Conservation (phyloP, 371 early-diverging fungal species). For the Mucor sp. region DNA sequence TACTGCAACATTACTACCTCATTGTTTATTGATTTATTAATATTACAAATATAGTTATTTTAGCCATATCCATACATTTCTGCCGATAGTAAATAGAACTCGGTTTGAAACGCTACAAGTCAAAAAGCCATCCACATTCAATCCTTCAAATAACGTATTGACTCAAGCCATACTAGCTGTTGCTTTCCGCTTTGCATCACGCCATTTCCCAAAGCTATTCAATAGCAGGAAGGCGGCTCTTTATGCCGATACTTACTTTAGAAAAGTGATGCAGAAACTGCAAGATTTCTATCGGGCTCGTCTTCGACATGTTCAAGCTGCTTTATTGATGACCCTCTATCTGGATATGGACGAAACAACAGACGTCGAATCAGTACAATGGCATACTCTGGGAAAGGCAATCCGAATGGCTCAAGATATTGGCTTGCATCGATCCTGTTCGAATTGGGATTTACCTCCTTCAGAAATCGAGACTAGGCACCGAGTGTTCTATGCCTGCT, state of each 20-base stretch:
- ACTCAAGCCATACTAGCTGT: conserved; percentile 56
- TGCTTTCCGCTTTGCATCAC: conserved; percentile 43
- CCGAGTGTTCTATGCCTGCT: conserved; percentile 65
- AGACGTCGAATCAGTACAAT: conserved; percentile 49
- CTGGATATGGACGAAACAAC: conserved; percentile 47
- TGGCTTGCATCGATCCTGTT: conserved; percentile 63
- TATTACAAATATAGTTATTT: conserved; percentile 49
- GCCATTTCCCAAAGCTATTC: conserved; percentile 28
- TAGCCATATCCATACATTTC: conserved; percentile 55
- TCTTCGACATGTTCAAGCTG: conserved; percentile 48
- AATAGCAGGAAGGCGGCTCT: conserved; percentile 22
- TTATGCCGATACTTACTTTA: conserved; percentile 41
- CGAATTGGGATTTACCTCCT: conserved; percentile 50
- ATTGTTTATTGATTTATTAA: background rate
- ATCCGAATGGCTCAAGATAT: conserved; percentile 70
- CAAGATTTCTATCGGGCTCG: conserved; percentile 33
- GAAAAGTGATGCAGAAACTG: conserved; percentile 39
- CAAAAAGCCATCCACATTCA: conserved; percentile 19
- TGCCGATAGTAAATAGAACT: conserved; percentile 60
- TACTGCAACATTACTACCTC: background rate
- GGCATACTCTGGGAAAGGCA: conserved; percentile 63
- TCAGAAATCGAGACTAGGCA: conserved; percentile 61
- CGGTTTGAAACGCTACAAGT: conserved; percentile 47
- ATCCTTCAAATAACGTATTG: conserved; percentile 28
- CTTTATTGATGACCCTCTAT: conserved; percentile 44